Percentiles rank a stretch among this genome's conserved stretches.
Evolutionary conservation across 2,329 filamentous ascomycete species (phyloP).

Genomic region (Hypomyces rosellus): DNA sequence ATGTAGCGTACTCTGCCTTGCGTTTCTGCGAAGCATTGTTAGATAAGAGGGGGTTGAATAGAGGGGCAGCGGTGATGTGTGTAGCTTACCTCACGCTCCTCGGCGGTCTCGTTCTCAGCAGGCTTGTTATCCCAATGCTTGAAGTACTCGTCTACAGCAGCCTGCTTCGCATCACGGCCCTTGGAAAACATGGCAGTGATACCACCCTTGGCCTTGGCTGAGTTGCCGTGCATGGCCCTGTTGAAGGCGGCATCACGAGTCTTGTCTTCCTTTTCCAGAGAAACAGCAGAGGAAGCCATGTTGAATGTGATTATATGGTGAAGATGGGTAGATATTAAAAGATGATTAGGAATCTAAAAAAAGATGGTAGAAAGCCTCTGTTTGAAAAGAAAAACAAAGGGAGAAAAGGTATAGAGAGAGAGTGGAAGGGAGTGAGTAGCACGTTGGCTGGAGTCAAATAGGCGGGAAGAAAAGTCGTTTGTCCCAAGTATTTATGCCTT

Average conservation of each 20-base stretch:
- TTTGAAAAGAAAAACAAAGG: neutral
- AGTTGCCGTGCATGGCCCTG: conserved; percentile 74
- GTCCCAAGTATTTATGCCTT: too few relatives aligned
- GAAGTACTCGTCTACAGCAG: conserved; percentile 86
- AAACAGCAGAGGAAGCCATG: conserved; percentile 4
- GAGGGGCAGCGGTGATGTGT: too few relatives aligned
- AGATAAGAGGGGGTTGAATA: conserved; percentile 34
- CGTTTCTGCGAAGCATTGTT: conserved; percentile 51
- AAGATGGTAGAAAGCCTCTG: neutral
- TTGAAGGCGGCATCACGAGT: conserved; percentile 84
- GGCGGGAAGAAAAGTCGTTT: too few relatives aligned
- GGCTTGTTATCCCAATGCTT: conserved; percentile 92
- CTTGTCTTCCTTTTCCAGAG: conserved; percentile 57
- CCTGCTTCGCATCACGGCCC: conserved; percentile 66
- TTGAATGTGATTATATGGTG: conserved; percentile 4
- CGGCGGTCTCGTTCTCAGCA: conserved; percentile 54
- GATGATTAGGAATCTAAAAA: neutral
- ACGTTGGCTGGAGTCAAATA: too few relatives aligned
- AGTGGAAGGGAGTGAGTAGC: neutral
- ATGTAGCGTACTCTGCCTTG: conserved; percentile 81
- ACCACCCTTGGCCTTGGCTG: conserved; percentile 63
- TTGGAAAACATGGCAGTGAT: conserved; percentile 82
- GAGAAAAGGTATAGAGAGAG: conserved; percentile 1
- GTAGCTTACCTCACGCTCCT: conserved; percentile 11
- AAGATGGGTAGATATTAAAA: neutral